phyloP scores from a whole-genome alignment of 495 filamentous ascomycete species.

The Schizothecium vesticola region DNA sequence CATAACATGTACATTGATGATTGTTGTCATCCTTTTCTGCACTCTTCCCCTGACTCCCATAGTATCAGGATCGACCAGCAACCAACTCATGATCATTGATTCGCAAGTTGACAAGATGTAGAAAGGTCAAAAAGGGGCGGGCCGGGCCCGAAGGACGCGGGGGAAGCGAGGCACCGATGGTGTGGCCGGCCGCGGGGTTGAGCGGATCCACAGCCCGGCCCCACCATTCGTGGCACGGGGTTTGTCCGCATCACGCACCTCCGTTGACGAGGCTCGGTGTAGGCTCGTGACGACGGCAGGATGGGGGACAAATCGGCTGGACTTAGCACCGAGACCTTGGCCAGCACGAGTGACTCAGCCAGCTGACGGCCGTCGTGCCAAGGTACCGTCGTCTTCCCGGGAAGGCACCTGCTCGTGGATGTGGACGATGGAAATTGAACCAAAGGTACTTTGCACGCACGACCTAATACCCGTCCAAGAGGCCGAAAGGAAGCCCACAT shows the following conservation, averaged over 20 bases:
- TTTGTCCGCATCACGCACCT: background rate
- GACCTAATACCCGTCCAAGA: too few species aligned
- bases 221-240: background rate
- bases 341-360: background rate
- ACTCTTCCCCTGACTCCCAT: too few species aligned
- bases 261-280: background rate
- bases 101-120: background rate
- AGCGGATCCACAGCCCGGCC: background rate
- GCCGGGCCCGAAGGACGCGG: background rate
- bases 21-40: too few species aligned
- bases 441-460: too few species aligned
- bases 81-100: background rate
- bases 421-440: background rate
- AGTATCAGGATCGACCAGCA: too few species aligned
- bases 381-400: background rate
- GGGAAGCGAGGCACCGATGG: background rate
- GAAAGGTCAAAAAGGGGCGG: background rate
- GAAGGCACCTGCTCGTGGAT: background rate
- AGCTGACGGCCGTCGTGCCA: background rate
- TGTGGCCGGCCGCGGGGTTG: background rate
- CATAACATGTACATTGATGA: too few species aligned
- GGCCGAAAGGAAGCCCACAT: too few species aligned
- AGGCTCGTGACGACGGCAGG: background rate
- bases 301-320: background rate
- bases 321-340: background rate